Conservation (phyloP, 73 alveolate genomes). For the Paramecium tetraurelia region DNA sequence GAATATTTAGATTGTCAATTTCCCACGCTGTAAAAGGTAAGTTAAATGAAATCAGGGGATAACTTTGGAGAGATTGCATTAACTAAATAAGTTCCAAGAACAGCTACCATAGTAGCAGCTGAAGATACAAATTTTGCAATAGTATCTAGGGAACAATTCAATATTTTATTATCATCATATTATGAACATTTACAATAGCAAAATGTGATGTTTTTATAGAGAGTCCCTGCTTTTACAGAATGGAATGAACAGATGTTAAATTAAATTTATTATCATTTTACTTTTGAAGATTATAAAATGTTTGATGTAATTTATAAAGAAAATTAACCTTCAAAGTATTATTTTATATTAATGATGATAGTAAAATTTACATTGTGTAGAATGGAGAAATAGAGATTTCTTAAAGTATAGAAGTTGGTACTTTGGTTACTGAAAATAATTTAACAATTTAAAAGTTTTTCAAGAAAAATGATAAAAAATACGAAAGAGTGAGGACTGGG, state of each 20-base stretch:
- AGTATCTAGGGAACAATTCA: conserved; percentile 75
- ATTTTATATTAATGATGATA: neutral
- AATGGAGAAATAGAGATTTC: conserved; percentile 42
- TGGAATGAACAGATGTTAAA: conserved; percentile 48
- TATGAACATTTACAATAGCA: neutral
- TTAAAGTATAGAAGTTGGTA: neutral
- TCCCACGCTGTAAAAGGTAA: conserved; percentile 68
- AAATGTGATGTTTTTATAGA: neutral
- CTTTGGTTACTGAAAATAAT: neutral
- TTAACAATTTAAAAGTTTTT: neutral
- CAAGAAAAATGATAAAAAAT: conserved; percentile 21
- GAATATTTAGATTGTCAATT: neutral
- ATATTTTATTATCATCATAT: conserved; percentile 60
- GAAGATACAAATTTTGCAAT: conserved; percentile 87
- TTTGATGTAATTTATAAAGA: conserved; percentile 36
- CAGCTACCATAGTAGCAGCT: conserved; percentile 90
- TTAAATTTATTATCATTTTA: conserved; percentile 27
- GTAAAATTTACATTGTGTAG: neutral
- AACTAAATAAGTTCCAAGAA: conserved; percentile 80
- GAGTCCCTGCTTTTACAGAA: neutral
- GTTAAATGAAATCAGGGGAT: conserved; percentile 80
- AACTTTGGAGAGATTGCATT: conserved; percentile 97
- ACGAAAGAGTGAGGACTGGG: conserved; percentile 1
- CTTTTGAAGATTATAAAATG: conserved; percentile 5
- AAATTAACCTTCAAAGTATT: neutral